A percentile compares a stretch with the other conserved stretches of the same genome.
phyloP scores from a whole-genome alignment of 2,329 filamentous ascomycete genomes.

The Hortaea sp. region DNA sequence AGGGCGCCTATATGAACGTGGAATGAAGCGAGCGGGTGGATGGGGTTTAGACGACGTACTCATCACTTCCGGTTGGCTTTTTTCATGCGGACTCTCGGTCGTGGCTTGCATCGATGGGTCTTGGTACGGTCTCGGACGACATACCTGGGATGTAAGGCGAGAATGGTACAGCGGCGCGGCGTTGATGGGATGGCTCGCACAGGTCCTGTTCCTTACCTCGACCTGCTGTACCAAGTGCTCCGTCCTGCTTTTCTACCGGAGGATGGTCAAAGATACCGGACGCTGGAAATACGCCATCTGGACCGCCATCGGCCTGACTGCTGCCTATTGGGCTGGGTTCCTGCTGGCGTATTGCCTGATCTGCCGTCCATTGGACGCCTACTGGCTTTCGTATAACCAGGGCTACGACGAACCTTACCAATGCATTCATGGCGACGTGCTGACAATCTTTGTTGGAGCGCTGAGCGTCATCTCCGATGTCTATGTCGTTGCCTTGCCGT shows the following conservation, averaged over 20 bases:
- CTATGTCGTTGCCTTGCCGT: constrained; percentile 14
- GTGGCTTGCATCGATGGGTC: background rate
- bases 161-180: constrained; percentile 2
- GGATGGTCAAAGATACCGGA: constrained; percentile 13
- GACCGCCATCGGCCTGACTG: constrained; percentile 9
- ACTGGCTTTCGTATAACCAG: constrained; percentile 12
- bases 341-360: constrained; percentile 8
- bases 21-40: constrained; percentile 12
- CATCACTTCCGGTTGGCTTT: constrained; percentile 2
- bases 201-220: constrained; percentile 4
- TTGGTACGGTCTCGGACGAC: constrained; percentile 3
- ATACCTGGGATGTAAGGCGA: constrained; percentile 4
- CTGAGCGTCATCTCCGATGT: constrained; percentile 13
- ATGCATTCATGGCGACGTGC: constrained; percentile 19
- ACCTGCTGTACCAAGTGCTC: constrained; percentile 4
- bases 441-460: constrained; percentile 14
- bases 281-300: constrained; percentile 10
- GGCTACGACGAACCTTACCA: constrained; percentile 14
- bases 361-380: constrained; percentile 11
- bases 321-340: constrained; percentile 7
- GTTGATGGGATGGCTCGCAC: constrained; percentile 4
- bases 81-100: constrained; percentile 1
- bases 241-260: constrained; percentile 19
- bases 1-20: constrained; percentile 15
- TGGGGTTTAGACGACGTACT: constrained; percentile 17